Conservation (phyloP, 345 rosid species). For the Acer saccharum region DNA sequence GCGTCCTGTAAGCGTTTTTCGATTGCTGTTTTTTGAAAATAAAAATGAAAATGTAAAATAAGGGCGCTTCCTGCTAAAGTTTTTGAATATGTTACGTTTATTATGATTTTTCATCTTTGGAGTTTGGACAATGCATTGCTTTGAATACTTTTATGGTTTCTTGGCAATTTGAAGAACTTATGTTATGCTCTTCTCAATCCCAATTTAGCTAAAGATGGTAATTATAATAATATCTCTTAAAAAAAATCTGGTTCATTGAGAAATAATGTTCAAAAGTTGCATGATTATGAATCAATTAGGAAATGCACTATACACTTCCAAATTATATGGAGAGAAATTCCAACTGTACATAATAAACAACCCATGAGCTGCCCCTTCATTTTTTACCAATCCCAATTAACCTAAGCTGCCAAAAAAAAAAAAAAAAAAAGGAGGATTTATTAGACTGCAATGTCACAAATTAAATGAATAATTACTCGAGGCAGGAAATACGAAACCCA, state of each 20-base stretch:
- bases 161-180: not conserved
- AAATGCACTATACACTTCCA: not conserved
- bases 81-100: not conserved
- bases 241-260: not conserved
- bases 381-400: slow-evolving; percentile 47
- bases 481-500: slow-evolving; percentile 24
- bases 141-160: not conserved
- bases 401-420: slow-evolving; percentile 37
- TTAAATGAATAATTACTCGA: not conserved
- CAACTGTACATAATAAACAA: not conserved
- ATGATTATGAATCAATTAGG: not conserved
- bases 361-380: slow-evolving; percentile 11
- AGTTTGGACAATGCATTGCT: not conserved
- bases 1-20: no score
- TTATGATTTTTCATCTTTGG: not conserved
- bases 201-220: not conserved
- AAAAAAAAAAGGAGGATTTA: not conserved
- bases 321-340: not conserved
- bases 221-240: not conserved
- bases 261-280: not conserved
- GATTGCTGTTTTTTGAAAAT: no score
- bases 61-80: no score
- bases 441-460: not conserved
- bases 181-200: not conserved
- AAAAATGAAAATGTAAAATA: no score